A percentile compares a stretch with the other conserved stretches of the same genome.
phyloP scores from a whole-genome alignment of 2,329 filamentous ascomycete species.

The Botrytis byssoidea region DNA sequence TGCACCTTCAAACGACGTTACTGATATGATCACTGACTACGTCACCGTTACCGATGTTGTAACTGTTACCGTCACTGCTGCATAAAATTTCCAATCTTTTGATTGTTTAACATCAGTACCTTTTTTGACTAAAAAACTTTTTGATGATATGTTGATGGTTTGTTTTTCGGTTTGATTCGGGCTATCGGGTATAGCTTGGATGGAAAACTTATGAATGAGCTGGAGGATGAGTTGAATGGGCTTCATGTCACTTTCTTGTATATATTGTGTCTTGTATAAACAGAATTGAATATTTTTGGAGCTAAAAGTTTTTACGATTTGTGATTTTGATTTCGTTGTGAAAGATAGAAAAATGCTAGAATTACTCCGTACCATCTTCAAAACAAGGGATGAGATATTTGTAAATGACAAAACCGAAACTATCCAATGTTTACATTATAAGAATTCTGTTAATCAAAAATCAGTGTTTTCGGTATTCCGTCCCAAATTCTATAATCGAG shows the following conservation, averaged over 20 bases:
- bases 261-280: conserved; percentile 8
- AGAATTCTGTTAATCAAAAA: neutral
- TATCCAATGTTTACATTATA: accelerated
- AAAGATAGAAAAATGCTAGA: neutral
- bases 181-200: neutral
- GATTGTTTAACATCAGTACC: neutral
- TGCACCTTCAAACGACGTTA: neutral
- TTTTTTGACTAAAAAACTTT: neutral
- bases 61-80: conserved; percentile 15
- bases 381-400: neutral
- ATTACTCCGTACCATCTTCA: too few relatives aligned
- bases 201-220: neutral
- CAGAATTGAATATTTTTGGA: neutral
- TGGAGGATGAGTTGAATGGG: neutral
- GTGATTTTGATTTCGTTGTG: neutral
- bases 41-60: conserved; percentile 6
- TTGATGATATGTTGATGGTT: neutral
- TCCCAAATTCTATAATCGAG: accelerated
- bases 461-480: neutral
- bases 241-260: conserved; percentile 16
- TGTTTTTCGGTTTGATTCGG: neutral
- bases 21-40: conserved; percentile 6
- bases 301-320: neutral
- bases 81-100: neutral
- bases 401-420: accelerated